These are phyloP conservation scores for Gentiana macrophylla DNA, from an alignment of 257 asterid species.

Conservation along the genomic window DNA sequence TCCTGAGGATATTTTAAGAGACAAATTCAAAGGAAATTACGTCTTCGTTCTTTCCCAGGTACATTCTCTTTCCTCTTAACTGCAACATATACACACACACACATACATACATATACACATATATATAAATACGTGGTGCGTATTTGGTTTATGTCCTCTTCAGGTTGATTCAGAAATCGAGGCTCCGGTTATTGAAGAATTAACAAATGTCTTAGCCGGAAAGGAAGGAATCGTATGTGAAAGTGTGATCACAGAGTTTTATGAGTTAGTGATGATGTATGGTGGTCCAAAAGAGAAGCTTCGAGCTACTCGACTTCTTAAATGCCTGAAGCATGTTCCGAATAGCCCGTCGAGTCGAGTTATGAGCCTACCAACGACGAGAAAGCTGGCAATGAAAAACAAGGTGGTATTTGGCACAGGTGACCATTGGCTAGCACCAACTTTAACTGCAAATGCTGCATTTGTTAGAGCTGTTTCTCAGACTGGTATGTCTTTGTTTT, in stretches of 20 bases:
- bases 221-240: conserved; percentile 74
- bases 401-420: conserved; percentile 94
- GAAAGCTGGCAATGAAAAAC: conserved; percentile 82
- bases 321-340: conserved; percentile 70
- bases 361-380: conserved; percentile 66
- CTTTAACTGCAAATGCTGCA: conserved; percentile 86
- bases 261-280: conserved; percentile 72
- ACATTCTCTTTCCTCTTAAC: background rate
- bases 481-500: conserved; percentile 75
- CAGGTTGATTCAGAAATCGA: conserved; percentile 65
- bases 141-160: conserved; percentile 11
- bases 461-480: conserved; percentile 85
- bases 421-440: conserved; percentile 72
- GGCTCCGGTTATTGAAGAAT: conserved; percentile 52
- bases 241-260: conserved; percentile 64
- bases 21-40: conserved; percentile 66
- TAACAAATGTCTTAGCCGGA: conserved; percentile 32
- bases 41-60: conserved; percentile 87
- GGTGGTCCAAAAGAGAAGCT: conserved; percentile 85
- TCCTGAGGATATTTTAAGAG: conserved; percentile 59
- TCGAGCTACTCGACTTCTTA: conserved; percentile 58
- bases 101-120: background rate
- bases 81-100: background rate
- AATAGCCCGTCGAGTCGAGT: conserved; percentile 74
- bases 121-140: conserved; percentile 2